A percentile compares a stretch with the other conserved stretches of the same genome.
Evolutionary conservation across 176 grass and related monocot species (phyloP).

Genomic region (Hsuehochloa calcarea): DNA sequence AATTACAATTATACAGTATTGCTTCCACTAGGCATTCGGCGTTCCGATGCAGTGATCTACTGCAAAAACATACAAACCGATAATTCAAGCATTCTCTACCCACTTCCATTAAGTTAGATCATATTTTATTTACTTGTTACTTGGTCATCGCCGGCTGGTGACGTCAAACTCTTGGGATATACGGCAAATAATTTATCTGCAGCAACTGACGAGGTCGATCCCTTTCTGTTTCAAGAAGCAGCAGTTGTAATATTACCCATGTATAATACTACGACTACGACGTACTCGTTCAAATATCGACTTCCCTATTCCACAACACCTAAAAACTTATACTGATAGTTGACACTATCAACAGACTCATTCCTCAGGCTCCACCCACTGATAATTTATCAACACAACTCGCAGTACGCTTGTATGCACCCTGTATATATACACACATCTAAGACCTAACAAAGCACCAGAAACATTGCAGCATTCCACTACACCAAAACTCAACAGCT

Average conservation of each 20-base stretch:
- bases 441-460: not conserved
- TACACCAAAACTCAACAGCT: not conserved
- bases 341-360: not conserved
- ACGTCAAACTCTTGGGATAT: not conserved
- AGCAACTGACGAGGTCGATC: conserved; percentile 1
- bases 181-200: not conserved
- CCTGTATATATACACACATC: not conserved
- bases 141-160: too few species aligned
- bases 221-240: not conserved
- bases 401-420: not conserved
- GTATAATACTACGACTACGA: not conserved
- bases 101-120: not conserved
- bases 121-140: not conserved
- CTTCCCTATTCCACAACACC: not conserved
- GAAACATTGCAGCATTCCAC: not conserved
- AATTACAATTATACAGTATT: not conserved
- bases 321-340: not conserved
- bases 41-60: not conserved
- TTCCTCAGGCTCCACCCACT: not conserved
- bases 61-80: not conserved
- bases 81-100: not conserved
- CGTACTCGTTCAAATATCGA: not conserved
- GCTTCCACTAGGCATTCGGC: not conserved
- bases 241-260: not conserved
- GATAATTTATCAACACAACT: not conserved